A percentile compares a stretch with the other conserved stretches of the same genome.
phyloP scores from a whole-genome alignment of 352 stramenopile species.

The Pythium diclinum region DNA sequence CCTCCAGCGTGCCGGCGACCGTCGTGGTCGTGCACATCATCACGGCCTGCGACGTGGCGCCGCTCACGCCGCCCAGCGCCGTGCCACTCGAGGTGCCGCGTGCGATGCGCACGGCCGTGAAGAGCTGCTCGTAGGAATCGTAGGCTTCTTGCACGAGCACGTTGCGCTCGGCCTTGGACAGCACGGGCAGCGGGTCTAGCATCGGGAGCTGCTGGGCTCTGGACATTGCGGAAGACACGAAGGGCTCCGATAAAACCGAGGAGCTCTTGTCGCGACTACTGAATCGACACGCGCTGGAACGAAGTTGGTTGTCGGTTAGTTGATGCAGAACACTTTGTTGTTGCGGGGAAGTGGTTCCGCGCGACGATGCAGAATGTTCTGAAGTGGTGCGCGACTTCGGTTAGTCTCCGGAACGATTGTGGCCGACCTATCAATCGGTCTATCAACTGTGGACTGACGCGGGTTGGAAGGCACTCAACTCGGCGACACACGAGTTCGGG shows the following conservation, averaged over 20 bases:
- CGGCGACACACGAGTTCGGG: neutral
- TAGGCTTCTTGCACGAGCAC: constrained; percentile 22
- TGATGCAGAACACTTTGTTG: neutral
- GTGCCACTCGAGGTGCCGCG: constrained; percentile 34
- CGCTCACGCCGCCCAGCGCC: constrained; percentile 28
- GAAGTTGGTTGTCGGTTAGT: neutral
- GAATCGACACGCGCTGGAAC: neutral
- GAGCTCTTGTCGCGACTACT: neutral
- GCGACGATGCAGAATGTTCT: neutral
- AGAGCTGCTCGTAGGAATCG: constrained; percentile 26
- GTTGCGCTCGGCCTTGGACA: constrained; percentile 14
- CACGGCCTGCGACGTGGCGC: constrained; percentile 38
- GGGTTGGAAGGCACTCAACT: neutral
- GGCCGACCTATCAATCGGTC: neutral
- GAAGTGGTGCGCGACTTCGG: neutral
- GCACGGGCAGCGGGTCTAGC: constrained; percentile 13
- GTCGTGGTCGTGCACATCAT: constrained; percentile 57
- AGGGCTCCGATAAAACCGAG: neutral
- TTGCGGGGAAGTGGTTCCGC: neutral
- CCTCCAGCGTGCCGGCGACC: constrained; percentile 54
- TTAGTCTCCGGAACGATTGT: neutral
- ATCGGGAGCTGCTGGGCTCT: constrained; percentile 14
- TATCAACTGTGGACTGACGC: constrained; percentile 1
- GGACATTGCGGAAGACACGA: constrained; percentile 1
- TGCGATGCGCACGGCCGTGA: constrained; percentile 24